Conservation (phyloP, 2,329 filamentous ascomycete species). For the Fusarium veterinarium region DNA sequence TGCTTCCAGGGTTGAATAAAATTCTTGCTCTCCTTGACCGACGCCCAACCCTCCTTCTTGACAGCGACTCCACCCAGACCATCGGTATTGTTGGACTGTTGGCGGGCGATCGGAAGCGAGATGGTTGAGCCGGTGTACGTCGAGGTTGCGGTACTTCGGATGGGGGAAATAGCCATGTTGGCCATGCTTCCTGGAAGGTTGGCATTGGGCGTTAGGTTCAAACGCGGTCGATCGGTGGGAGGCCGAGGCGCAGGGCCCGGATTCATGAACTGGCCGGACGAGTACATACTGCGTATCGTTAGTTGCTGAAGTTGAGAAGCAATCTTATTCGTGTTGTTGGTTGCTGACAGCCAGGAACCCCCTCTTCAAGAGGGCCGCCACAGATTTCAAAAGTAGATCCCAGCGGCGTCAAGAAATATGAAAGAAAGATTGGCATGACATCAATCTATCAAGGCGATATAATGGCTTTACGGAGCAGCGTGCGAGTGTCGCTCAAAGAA, state of each 20-base stretch:
- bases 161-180: slow-evolving; percentile 79
- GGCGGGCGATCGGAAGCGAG: slow-evolving; percentile 74
- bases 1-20: slow-evolving; percentile 89
- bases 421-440: not conserved
- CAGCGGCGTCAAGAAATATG: not conserved
- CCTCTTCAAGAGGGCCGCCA: not conserved
- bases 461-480: not conserved
- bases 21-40: slow-evolving; percentile 90
- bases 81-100: slow-evolving; percentile 70
- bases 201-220: slow-evolving; percentile 81
- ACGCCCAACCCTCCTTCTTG: slow-evolving; percentile 84
- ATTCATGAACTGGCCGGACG: slow-evolving; percentile 87
- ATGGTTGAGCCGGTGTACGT: slow-evolving; percentile 65
- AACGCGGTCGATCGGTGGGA: slow-evolving; percentile 83
- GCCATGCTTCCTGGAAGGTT: slow-evolving; percentile 83
- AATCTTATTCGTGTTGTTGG: not conserved
- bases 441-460: not conserved
- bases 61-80: slow-evolving; percentile 76
- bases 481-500: not conserved
- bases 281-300: slow-evolving; percentile 61
- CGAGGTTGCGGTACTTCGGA: slow-evolving; percentile 72
- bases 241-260: slow-evolving; percentile 93
- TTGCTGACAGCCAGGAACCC: slow-evolving; percentile 8
- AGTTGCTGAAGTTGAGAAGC: slow-evolving; percentile 22
- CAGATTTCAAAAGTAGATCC: not conserved